Evolutionary conservation across 2,329 filamentous ascomycete species (phyloP).

Genomic region (Fusarium xyrophilum): DNA sequence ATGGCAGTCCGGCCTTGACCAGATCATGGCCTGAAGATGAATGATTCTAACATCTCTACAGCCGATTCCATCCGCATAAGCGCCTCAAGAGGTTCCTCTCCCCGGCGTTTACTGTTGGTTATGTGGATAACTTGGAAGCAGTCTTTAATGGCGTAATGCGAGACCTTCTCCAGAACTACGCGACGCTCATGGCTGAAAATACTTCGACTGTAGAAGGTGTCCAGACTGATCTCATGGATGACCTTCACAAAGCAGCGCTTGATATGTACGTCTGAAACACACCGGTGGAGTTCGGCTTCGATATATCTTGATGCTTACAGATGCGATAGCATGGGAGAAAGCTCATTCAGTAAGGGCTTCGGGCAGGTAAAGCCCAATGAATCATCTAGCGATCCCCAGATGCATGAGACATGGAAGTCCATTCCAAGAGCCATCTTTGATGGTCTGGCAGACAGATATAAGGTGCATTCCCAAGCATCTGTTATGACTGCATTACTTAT

Average conservation of each 20-base stretch:
- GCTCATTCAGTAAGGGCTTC: background rate
- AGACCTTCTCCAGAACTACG: background rate
- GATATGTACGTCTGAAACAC: background rate
- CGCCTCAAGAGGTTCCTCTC: background rate
- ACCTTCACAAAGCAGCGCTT: background rate
- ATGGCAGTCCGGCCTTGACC: accelerated
- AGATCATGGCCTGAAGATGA: accelerated
- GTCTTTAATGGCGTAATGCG: background rate
- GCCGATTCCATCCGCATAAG: background rate
- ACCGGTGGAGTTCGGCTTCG: accelerated
- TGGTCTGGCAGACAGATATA: background rate
- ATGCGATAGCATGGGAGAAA: background rate
- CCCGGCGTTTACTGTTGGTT: background rate
- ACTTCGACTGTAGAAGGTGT: accelerated
- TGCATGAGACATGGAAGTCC: background rate
- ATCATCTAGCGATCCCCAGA: background rate
- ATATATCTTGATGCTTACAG: background rate
- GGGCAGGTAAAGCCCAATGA: background rate
- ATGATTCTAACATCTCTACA: accelerated
- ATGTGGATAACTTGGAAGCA: background rate
- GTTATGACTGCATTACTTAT: background rate
- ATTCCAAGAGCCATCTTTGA: background rate
- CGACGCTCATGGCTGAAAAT: accelerated
- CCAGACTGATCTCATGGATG: background rate
- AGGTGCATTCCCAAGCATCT: accelerated